Conservation (phyloP, 2,329 filamentous ascomycete species). For the Hymenoscyphus salicellus region DNA sequence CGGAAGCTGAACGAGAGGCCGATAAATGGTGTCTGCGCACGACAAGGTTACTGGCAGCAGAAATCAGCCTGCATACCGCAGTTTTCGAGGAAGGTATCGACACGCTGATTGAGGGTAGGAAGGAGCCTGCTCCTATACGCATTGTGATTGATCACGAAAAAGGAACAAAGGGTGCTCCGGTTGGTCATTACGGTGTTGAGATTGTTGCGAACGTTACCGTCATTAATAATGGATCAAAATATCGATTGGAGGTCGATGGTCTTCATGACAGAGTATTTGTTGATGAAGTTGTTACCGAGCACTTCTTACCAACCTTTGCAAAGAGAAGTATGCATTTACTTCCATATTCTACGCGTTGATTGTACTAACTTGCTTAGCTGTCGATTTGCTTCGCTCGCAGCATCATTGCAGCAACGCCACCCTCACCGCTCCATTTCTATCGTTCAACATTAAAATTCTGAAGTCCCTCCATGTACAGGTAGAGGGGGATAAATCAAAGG, state of each 20-base stretch:
- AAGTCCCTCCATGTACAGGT: slow-evolving; percentile 64
- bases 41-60: slow-evolving; percentile 59
- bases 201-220: slow-evolving; percentile 62
- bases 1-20: slow-evolving; percentile 78
- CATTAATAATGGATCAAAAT: slow-evolving; percentile 51
- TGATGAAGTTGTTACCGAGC: slow-evolving; percentile 69
- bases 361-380: slow-evolving; percentile 53
- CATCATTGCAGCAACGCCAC: slow-evolving; percentile 64
- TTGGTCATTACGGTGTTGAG: slow-evolving; percentile 68
- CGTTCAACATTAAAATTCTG: slow-evolving; percentile 74
- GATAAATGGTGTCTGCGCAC: slow-evolving; percentile 77
- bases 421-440: slow-evolving; percentile 66
- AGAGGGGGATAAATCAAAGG: slow-evolving; percentile 62
- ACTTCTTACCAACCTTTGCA: slow-evolving; percentile 72
- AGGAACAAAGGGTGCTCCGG: slow-evolving; percentile 62
- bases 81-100: slow-evolving; percentile 69
- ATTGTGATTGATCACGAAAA: slow-evolving; percentile 70
- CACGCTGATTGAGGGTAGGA: slow-evolving; percentile 60
- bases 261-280: slow-evolving; percentile 68
- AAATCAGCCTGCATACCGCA: slow-evolving; percentile 60
- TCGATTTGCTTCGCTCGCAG: slow-evolving; percentile 68
- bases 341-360: background rate
- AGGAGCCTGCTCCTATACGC: slow-evolving; percentile 65
- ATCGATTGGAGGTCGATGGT: slow-evolving; percentile 58
- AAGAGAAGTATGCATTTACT: slow-evolving; percentile 58